Percentiles rank a stretch among this genome's conserved stretches.
phyloP scores from a whole-genome alignment of 805 yeast genomes.

The Starmerella stigmatis region DNA sequence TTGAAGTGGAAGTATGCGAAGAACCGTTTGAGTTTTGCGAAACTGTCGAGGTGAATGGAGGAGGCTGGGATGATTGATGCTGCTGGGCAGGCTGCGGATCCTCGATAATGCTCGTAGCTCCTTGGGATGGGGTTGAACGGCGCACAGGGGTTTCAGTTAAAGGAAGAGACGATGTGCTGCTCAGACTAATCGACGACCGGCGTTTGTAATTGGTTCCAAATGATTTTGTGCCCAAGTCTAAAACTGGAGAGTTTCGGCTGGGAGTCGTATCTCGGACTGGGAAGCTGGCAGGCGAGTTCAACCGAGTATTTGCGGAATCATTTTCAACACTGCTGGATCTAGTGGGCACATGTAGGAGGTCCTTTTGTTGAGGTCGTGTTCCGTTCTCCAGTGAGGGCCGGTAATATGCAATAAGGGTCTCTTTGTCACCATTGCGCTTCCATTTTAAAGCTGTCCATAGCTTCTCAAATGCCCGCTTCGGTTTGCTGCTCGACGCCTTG shows the following conservation, averaged over 20 bases:
- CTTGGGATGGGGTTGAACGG: neutral
- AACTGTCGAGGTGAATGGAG: neutral
- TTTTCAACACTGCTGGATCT: too few species aligned
- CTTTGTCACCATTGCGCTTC: neutral
- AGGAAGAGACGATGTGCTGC: constrained; percentile 6
- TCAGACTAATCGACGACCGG: constrained; percentile 4
- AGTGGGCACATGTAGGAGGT: neutral
- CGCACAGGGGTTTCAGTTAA: constrained; percentile 5
- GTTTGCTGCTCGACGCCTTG: constrained; percentile 5
- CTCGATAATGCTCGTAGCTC: neutral
- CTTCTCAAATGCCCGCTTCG: constrained; percentile 7
- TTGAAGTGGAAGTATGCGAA: neutral
- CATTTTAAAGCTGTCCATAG: constrained; percentile 8
- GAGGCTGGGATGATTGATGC: neutral
- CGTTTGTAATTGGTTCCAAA: neutral
- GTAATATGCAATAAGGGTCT: constrained; percentile 14
- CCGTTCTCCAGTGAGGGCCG: neutral
- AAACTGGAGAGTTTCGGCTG: constrained; percentile 3
- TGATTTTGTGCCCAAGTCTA: constrained; percentile 1
- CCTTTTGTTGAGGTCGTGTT: neutral
- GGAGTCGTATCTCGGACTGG: neutral
- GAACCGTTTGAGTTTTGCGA: constrained; percentile 2
- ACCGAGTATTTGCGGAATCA: neutral
- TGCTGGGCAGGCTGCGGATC: neutral
- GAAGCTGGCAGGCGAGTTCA: neutral